phyloP scores from a whole-genome alignment of 1,139 yeast genomes.

The Magnusiomyces ingens region DNA sequence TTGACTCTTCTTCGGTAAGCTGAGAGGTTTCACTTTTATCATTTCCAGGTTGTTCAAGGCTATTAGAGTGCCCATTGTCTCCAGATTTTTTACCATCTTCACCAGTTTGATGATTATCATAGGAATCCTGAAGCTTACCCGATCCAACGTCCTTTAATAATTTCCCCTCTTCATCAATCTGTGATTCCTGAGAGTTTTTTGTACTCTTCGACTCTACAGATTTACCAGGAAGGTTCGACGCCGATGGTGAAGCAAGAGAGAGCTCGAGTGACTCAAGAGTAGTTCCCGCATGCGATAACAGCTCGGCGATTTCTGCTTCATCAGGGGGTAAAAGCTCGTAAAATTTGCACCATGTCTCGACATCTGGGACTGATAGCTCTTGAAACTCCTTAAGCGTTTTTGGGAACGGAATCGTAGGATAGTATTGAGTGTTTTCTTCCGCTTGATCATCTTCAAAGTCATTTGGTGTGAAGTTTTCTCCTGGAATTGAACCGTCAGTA shows the following conservation, averaged over 20 bases:
- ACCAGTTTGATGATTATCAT: too few relatives aligned
- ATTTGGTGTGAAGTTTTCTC: constrained; percentile 14
- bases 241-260: neutral
- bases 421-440: constrained; percentile 10
- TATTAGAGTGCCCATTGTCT: neutral
- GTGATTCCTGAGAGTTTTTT: too few relatives aligned
- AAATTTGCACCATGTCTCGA: constrained; percentile 55
- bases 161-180: neutral
- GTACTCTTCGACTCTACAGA: too few relatives aligned
- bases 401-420: constrained; percentile 43
- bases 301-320: constrained; percentile 28
- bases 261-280: constrained; percentile 37
- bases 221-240: too few relatives aligned
- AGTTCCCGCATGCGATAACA: constrained; percentile 29
- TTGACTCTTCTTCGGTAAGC: constrained; percentile 40
- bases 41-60: constrained; percentile 14
- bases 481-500: constrained; percentile 66
- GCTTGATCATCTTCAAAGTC: constrained; percentile 21
- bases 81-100: neutral
- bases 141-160: neutral
- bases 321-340: constrained; percentile 45
- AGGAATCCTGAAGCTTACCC: neutral
- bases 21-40: constrained; percentile 25
- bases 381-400: constrained; percentile 49
- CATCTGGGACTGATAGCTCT: constrained; percentile 38